Base-by-base conservation (phyloP, 768 basidiomycete species). In the Termitomyces sp. region DNA sequence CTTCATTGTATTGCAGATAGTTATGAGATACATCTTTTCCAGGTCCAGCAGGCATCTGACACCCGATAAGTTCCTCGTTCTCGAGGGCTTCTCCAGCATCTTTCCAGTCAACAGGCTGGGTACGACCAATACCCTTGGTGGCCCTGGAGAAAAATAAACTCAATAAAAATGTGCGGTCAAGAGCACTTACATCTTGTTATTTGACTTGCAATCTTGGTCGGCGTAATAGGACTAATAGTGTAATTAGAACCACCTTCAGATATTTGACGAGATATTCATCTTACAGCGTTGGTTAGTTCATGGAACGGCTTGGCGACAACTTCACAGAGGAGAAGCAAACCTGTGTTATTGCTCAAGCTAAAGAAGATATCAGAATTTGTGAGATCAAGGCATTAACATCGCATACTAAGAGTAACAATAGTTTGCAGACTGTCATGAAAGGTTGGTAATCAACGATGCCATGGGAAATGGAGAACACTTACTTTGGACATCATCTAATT, bases 401-500 rank as follows among this genome's bases (percentile, higher is more conserved):
- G 72, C 80, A 58, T 49, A 81, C 81, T 74, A 54, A 9, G 81
- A 63, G 60, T 80, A 74, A 64, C 82, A 83, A 65, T 84, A 85
- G 58, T 77, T 76, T 35, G 82, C 82, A 40, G 82, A 84, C 80
- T 82, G 47, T 32, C 48, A 32, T 43, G 8, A 56, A 18, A 54
- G 24, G 9, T 54, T 46, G 53, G 30, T 24, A 16, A 33, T 26
- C 20, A 18, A 35, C 13, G 24, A 56, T 24, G 12, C n/a, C 26
- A 44, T 1, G 33, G 33, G 13, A 46, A 36, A 36, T 14, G 47
- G 32, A 35, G 32, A 52, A 54, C 14, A 66, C 71, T 54, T 30
- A 79, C 79, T 72, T 85, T 85, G 32, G 83, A 83, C 80, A 85
- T 82, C 80, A 84, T 84, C 82, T 83, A 56, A 26, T 54, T 32